Evolutionary conservation across 2,329 filamentous ascomycete species (phyloP).

Genomic region (Ascochyta fabae): DNA sequence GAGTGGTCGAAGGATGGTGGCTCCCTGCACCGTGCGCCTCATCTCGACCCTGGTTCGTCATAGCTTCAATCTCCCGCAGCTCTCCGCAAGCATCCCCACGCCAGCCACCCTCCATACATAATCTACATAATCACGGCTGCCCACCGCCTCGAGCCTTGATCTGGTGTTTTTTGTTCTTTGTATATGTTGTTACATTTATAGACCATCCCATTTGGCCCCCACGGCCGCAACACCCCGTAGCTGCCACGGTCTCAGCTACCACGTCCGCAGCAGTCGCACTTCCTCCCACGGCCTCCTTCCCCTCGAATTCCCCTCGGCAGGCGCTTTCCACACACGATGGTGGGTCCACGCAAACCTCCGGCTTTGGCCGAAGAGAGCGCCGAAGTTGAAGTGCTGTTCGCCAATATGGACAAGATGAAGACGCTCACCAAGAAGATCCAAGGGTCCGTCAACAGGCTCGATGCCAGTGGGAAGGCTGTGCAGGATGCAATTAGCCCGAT

Average conservation of each 20-base stretch:
- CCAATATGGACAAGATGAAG: constrained; percentile 87
- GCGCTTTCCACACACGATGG: constrained; percentile 52
- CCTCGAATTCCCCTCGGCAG: constrained; percentile 20
- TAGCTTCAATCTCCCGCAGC: constrained; percentile 31
- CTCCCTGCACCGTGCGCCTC: constrained; percentile 17
- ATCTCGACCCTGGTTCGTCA: constrained; percentile 30
- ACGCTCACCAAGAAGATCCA: constrained; percentile 95
- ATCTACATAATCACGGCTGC: constrained; percentile 15
- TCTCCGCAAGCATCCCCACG: constrained; percentile 39
- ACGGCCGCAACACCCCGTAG: neutral
- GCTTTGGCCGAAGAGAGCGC: constrained; percentile 71
- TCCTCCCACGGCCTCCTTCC: constrained; percentile 5
- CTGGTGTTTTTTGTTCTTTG: constrained; percentile 3
- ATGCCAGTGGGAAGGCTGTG: constrained; percentile 87
- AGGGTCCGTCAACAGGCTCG: constrained; percentile 80
- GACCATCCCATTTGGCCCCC: neutral
- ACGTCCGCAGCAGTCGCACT: neutral
- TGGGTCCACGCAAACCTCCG: constrained; percentile 59
- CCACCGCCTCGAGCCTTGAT: neutral
- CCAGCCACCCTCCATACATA: constrained; percentile 15
- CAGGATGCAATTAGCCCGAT: constrained; percentile 91
- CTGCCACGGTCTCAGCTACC: constrained; percentile 6
- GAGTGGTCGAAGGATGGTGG: constrained; percentile 1
- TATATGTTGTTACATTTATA: constrained; percentile 12
- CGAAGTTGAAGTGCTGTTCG: constrained; percentile 70